Evolutionary conservation across 2,329 filamentous ascomycete genomes (phyloP).

Genomic region (Fusarium virguliforme): DNA sequence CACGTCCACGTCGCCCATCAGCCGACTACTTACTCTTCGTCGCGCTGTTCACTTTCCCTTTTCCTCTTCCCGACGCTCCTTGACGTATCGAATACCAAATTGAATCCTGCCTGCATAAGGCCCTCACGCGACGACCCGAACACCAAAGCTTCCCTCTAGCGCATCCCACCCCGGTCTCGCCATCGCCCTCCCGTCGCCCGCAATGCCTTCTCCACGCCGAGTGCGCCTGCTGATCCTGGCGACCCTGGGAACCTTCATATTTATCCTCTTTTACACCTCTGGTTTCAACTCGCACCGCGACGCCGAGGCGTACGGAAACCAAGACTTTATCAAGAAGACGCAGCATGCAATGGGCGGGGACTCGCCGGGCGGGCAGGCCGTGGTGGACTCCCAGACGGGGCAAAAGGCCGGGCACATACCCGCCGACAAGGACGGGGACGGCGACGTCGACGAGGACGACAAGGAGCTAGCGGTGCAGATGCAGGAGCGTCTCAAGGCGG

Average conservation of each 20-base stretch:
- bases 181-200: conserved; percentile 39
- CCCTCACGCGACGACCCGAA: conserved; percentile 22
- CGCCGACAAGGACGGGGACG: conserved; percentile 69
- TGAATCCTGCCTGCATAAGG: not conserved
- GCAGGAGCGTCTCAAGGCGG: conserved; percentile 75
- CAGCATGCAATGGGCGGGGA: conserved; percentile 67
- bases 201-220: conserved; percentile 80
- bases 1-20: conserved; percentile 20
- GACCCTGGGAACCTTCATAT: conserved; percentile 75
- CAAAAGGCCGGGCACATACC: conserved; percentile 59
- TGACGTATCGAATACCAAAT: conserved; percentile 21
- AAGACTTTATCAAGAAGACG: conserved; percentile 75
- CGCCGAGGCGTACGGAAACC: conserved; percentile 61
- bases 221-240: conserved; percentile 77
- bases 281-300: conserved; percentile 67
- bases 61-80: conserved; percentile 16
- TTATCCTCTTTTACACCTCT: conserved; percentile 82
- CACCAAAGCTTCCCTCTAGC: conserved; percentile 49
- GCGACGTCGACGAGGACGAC: conserved; percentile 71
- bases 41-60: conserved; percentile 21
- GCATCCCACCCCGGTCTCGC: conserved; percentile 32
- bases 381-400: conserved; percentile 60
- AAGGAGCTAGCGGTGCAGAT: conserved; percentile 66
- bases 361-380: conserved; percentile 55
- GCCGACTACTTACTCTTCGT: conserved; percentile 26